Percentiles rank a stretch among this genome's conserved stretches.
phyloP scores from a whole-genome alignment of 371 early-diverging fungal genomes.

The Mucor indicus region DNA sequence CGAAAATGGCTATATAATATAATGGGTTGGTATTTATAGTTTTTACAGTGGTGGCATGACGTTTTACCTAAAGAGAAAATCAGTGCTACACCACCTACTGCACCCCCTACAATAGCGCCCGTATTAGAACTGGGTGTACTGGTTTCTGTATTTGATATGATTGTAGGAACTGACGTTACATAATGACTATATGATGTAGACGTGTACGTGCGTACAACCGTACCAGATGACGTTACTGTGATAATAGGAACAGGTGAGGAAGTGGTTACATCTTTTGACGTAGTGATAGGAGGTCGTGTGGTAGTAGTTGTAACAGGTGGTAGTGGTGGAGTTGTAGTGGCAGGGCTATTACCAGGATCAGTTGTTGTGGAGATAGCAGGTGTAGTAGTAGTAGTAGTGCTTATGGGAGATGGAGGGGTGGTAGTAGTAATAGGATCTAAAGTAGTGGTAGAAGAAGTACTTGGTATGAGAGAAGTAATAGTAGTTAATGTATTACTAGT shows the following conservation, averaged over 20 bases:
- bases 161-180: constrained; percentile 2
- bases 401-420: too few relatives aligned
- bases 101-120: constrained; percentile 25
- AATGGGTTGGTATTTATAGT: too few relatives aligned
- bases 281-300: background rate
- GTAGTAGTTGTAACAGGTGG: background rate
- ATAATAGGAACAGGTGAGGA: constrained; percentile 14
- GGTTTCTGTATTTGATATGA: background rate
- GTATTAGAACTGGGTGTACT: background rate
- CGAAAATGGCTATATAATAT: background rate
- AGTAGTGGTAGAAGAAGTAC: background rate
- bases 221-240: constrained; percentile 13
- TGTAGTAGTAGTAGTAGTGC: too few relatives aligned
- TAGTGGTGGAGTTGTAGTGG: background rate
- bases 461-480: background rate
- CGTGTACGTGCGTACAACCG: constrained; percentile 8
- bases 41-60: background rate
- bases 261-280: background rate
- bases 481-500: constrained; percentile 1
- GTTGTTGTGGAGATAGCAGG: background rate
- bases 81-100: constrained; percentile 18
- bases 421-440: background rate
- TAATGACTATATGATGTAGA: constrained; percentile 16
- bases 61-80: constrained; percentile 14
- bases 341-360: background rate